These are phyloP conservation scores for Yamadazyma membranifaciens DNA, from an alignment of 1,139 yeast species.

Conservation along the genomic window DNA sequence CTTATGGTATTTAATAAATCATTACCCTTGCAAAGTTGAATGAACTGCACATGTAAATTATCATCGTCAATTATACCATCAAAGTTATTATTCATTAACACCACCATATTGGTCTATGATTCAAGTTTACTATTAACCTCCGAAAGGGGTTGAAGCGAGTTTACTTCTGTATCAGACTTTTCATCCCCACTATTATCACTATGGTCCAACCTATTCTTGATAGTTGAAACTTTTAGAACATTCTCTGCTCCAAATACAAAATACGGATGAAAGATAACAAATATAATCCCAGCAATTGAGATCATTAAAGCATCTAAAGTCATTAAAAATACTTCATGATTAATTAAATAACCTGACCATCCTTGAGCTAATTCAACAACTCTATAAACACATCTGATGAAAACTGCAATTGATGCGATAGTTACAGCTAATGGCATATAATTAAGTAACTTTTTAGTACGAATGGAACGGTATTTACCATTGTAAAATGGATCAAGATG, in stretches of 20 bases:
- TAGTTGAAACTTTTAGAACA: conserved; percentile 1
- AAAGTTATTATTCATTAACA: too few relatives aligned
- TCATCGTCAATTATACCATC: too few relatives aligned
- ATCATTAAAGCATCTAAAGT: conserved; percentile 75
- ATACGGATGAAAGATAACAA: conserved; percentile 63
- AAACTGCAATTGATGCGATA: conserved; percentile 52
- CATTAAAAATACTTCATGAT: conserved; percentile 69
- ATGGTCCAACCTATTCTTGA: conserved; percentile 3
- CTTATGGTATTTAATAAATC: too few relatives aligned
- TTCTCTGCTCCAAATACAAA: conserved; percentile 41
- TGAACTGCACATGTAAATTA: too few relatives aligned
- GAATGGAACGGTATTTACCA: conserved; percentile 35
- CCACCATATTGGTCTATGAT: too few relatives aligned
- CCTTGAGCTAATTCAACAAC: conserved; percentile 76
- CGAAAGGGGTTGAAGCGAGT: too few relatives aligned
- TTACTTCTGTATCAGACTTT: too few relatives aligned
- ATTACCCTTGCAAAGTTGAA: too few relatives aligned
- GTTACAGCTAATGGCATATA: conserved; percentile 50
- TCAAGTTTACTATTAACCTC: too few relatives aligned
- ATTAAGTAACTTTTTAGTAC: conserved; percentile 37
- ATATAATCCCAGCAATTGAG: conserved; percentile 33
- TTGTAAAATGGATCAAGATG: conserved; percentile 31
- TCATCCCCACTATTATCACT: not conserved
- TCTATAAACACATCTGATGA: conserved; percentile 73
- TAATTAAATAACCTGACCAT: conserved; percentile 65